Evolutionary conservation across 2,329 filamentous ascomycete species (phyloP), one percentile per base, ranked within the genome.

Genomic region (Pseudopyricularia cyperi): DNA sequence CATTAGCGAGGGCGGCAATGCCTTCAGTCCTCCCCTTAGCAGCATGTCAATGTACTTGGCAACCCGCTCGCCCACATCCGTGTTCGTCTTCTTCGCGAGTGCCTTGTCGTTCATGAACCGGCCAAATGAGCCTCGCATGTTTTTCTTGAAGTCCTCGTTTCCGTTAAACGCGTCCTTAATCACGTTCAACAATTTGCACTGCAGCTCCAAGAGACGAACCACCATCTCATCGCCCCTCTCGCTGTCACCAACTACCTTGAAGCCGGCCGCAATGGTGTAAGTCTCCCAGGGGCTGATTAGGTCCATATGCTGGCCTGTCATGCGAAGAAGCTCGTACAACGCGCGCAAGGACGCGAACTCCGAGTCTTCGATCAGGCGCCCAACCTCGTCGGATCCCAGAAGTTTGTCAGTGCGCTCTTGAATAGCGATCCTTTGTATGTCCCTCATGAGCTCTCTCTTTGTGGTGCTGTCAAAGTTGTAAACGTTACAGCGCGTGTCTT

Each of bases 41-140:
- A 98, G 74, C 70, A 86, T 76, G 66, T 98, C 93, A 55, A 98
- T 86, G 61, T 97, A 90, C 67, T 96, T 97, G 30, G 93, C 94
- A 59, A 96, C 94, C 90, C 97, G 95, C 71, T 98, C 93, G 49
- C 91, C 93, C 14, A 95, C 89, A 72, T 95, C 97, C 17, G 89
- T 89, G 52, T 90, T 94, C 52, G 89, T 85, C 0, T 87, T 88
- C 50, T 82, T 80, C 79, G 86, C 91, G 4, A 80, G 83, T 4
- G 81, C 73, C 24, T 85, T 85, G 65, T 93, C 87, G 65, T 98
- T 98, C 75, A 98, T 95, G 60, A 97, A 96, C 1, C 74, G 77
- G 51, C 87, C 83, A 62, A 98, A 97, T 0, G 88, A 79, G 60
- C 96, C 89, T 52, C 93, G 80, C 58, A 98, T 74, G 11, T 77